phyloP scores from a whole-genome alignment of 352 stramenopile genomes.

The Aphanomyces astaci region DNA sequence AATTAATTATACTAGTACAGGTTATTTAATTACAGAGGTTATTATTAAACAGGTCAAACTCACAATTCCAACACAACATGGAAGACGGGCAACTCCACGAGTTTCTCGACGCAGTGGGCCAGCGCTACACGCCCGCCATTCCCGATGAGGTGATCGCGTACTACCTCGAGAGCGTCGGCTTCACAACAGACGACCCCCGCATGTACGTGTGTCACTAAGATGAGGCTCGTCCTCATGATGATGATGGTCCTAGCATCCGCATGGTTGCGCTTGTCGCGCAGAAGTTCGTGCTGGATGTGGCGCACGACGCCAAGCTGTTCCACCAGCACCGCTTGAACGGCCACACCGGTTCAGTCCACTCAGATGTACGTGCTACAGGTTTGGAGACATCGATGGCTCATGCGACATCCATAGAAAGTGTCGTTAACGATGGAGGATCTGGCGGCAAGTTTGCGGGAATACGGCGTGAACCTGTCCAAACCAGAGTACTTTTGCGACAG shows the following conservation, averaged over 20 bases:
- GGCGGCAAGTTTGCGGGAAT: conserved; percentile 62
- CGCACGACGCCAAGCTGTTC: conserved; percentile 71
- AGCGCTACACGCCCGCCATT: conserved; percentile 53
- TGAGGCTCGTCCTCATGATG: not conserved
- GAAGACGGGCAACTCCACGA: conserved; percentile 51
- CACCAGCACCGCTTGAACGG: conserved; percentile 33
- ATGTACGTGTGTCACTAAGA: conserved; percentile 37
- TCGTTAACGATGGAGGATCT: conserved; percentile 76
- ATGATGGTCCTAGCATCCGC: conserved; percentile 33
- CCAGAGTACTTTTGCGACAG: conserved; percentile 71
- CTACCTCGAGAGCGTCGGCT: conserved; percentile 65
- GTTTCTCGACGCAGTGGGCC: conserved; percentile 50
- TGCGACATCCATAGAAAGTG: not conserved
- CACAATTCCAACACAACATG: not conserved
- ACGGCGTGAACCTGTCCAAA: conserved; percentile 70
- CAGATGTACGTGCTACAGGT: not conserved
- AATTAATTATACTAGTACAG: not conserved
- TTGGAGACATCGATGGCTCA: no score
- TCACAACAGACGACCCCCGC: conserved; percentile 54
- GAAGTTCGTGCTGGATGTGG: conserved; percentile 76
- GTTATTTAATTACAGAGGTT: not conserved
- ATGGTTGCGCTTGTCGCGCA: conserved; percentile 61
- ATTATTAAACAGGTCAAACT: not conserved
- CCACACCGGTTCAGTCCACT: not conserved
- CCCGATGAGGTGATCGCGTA: conserved; percentile 68